Base-by-base conservation (phyloP, 139 green algal species). In the Marvania coccoides region DNA sequence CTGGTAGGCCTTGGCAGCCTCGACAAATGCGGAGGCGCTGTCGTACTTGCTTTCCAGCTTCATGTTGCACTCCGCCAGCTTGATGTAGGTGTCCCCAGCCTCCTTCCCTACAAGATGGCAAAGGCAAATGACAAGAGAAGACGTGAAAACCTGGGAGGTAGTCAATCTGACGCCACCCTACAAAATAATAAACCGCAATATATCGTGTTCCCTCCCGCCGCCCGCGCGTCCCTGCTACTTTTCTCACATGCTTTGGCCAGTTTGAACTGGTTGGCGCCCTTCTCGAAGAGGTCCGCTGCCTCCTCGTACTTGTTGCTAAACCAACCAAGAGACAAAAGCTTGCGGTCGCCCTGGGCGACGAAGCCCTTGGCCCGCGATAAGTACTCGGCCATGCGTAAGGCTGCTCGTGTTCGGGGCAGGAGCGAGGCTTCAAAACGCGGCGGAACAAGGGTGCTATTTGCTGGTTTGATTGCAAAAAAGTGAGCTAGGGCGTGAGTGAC, bases 221-320 rank as follows among this genome's bases (percentile, higher is more conserved):
- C 28, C 51, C 12, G 9, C 12, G 10, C 10, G 29, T 9, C 51
- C 9, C 12, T 35, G 51, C 51, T 12, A 45, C 29, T 29, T 15
- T 29, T 46, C 77, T 54, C 65, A 83, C 81, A 94, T 38, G 61
- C 54, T 69, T 98, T 98, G 14, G 75, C 91, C 2, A 98, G 80
- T 75, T 98, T 98, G 82, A 89, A 98, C 42, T 95, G 83, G 61
- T 95, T 97, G 8, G 79, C 90, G 14, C 90, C 93, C 71, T 91
- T 92, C 73, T 97, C 94, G 37, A 90, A 78, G 8, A 96, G 72
- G 61, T 97, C 90, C 37, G 87, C 90, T 6, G 93, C 93, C 28
- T 98, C 94, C 60, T 98, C 93, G 60, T 96, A 88, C 66, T 96
- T 95, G 53, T 70, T 75, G 54, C 83, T 80, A 70, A 97, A 96